A percentile compares a stretch with the other conserved stretches of the same genome.
phyloP scores from a whole-genome alignment of 768 basidiomycete genomes.

The Suillus bovinus region DNA sequence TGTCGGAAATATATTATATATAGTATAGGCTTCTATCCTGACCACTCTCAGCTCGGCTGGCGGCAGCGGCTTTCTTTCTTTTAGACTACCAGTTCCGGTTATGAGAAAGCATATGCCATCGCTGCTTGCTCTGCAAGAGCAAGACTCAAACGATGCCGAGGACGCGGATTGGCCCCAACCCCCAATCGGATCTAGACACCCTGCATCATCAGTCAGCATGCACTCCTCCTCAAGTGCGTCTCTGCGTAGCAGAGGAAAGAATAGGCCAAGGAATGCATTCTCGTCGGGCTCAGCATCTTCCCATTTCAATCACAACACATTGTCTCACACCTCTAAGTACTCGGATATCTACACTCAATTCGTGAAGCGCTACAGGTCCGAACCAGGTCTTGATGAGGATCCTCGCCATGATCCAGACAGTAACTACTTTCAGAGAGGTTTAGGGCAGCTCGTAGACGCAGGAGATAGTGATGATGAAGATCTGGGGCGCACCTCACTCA shows the following conservation, averaged over 20 bases:
- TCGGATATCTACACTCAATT: constrained; percentile 80
- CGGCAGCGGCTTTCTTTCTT: background rate
- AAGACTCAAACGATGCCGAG: constrained; percentile 51
- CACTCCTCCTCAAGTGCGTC: constrained; percentile 32
- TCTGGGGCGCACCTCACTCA: constrained; percentile 42
- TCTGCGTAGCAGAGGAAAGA: constrained; percentile 33
- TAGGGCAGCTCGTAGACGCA: constrained; percentile 66
- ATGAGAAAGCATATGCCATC: constrained; percentile 59
- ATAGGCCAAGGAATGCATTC: constrained; percentile 30
- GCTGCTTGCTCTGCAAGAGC: constrained; percentile 64
- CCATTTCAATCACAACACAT: constrained; percentile 28
- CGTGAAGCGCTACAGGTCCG: constrained; percentile 71
- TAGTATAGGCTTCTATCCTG: background rate
- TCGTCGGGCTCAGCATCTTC: constrained; percentile 31
- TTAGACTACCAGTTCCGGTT: background rate
- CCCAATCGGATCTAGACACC: constrained; percentile 31
- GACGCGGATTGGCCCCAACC: constrained; percentile 47
- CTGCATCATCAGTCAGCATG: constrained; percentile 11
- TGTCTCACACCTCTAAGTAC: constrained; percentile 39
- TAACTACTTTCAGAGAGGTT: constrained; percentile 75
- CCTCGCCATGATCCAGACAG: constrained; percentile 80
- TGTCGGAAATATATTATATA: background rate
- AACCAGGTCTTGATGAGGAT: constrained; percentile 62
- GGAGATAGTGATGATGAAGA: constrained; percentile 82
- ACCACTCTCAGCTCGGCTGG: background rate